phyloP scores from a whole-genome alignment of 257 asterid genomes.

The Salvia miltiorrhiza region DNA sequence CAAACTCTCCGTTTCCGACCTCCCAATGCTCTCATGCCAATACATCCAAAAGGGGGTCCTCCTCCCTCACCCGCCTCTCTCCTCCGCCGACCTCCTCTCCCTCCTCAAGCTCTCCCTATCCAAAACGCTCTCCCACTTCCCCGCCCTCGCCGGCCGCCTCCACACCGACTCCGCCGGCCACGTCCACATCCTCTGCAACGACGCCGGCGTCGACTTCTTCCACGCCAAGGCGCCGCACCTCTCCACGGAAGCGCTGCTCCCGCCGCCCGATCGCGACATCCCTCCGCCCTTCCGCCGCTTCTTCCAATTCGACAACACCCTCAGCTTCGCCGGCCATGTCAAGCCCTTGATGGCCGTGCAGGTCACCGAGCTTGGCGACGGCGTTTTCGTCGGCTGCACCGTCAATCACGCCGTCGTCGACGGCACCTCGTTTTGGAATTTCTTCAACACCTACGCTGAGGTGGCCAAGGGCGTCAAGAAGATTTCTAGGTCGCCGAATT shows the following conservation, averaged over 20 bases:
- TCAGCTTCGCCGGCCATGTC: conserved; percentile 77
- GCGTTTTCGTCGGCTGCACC: conserved; percentile 74
- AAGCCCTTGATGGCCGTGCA: conserved; percentile 68
- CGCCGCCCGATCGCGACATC: conserved; percentile 40
- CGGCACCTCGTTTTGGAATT: conserved; percentile 95
- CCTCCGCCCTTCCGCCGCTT: conserved; percentile 53
- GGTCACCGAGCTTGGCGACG: conserved; percentile 71
- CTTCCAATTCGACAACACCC: conserved; percentile 63
- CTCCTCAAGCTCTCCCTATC: conserved; percentile 71
- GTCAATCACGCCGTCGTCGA: conserved; percentile 88
- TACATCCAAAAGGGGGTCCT: conserved; percentile 92
- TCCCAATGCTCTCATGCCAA: conserved; percentile 94
- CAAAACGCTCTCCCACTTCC: conserved; percentile 62
- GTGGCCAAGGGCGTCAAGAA: conserved; percentile 48
- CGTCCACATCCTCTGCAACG: conserved; percentile 60
- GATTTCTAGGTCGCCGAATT: conserved; percentile 49
- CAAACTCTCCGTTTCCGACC: conserved; percentile 90
- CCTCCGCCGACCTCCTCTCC: conserved; percentile 43
- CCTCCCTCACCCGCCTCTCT: conserved; percentile 47
- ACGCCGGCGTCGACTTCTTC: conserved; percentile 61
- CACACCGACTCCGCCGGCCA: conserved; percentile 58
- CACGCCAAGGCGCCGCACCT: conserved; percentile 68
- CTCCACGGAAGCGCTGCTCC: conserved; percentile 24
- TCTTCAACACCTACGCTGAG: conserved; percentile 79
- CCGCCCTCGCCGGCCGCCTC: conserved; percentile 88